phyloP scores from a whole-genome alignment of 1,284 basidiomycete species.

The Pascua sp. region DNA sequence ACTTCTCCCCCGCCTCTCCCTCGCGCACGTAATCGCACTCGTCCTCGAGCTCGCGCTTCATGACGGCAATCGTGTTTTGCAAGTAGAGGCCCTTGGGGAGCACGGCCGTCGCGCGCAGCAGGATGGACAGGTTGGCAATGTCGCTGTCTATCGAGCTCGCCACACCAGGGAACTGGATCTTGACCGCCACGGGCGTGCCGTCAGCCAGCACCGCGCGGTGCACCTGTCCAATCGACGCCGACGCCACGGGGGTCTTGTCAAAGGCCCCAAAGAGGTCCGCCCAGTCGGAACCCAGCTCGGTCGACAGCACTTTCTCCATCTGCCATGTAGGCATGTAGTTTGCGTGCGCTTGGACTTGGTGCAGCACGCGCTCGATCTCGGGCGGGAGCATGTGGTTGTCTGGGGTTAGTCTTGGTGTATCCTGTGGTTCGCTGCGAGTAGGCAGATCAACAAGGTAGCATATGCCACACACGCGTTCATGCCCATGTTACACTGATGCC shows the following conservation, averaged over 20 bases:
- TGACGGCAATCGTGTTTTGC: slow-evolving; percentile 80
- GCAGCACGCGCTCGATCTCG: slow-evolving; percentile 82
- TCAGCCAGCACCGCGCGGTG: slow-evolving; percentile 68
- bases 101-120: slow-evolving; percentile 73
- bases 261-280: slow-evolving; percentile 68
- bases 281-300: slow-evolving; percentile 77
- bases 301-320: slow-evolving; percentile 80
- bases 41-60: slow-evolving; percentile 87
- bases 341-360: slow-evolving; percentile 88
- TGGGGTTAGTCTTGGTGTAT: slow-evolving; percentile 4
- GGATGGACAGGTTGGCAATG: slow-evolving; percentile 75
- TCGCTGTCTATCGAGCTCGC: slow-evolving; percentile 81
- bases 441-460: background rate
- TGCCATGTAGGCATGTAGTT: slow-evolving; percentile 99
- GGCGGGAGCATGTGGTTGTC: slow-evolving; percentile 85
- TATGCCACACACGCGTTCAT: background rate
- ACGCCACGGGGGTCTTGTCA: slow-evolving; percentile 84
- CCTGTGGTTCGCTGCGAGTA: background rate
- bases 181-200: slow-evolving; percentile 68
- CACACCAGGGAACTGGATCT: slow-evolving; percentile 95
- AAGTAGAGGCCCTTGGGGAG: slow-evolving; percentile 87
- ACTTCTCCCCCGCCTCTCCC: slow-evolving; percentile 66
- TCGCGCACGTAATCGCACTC: slow-evolving; percentile 94
- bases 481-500: background rate
- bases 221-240: slow-evolving; percentile 96